Base-by-base conservation (phyloP, 1,284 basidiomycete species). In the Microbotryum lychnidis-dioicae region DNA sequence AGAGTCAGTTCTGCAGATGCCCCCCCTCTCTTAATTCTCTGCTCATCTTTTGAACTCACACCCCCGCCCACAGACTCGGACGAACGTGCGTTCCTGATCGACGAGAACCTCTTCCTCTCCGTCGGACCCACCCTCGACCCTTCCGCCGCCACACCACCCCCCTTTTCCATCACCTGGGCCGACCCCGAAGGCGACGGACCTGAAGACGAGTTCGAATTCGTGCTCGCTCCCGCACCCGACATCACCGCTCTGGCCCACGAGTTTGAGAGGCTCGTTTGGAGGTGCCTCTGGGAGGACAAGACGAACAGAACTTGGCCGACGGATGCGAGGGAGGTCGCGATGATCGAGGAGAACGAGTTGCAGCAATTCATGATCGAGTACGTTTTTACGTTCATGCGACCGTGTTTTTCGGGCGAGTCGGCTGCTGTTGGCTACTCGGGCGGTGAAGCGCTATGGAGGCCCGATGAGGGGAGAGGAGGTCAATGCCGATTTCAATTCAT, bases 11-110 rank as follows among this genome's bases (percentile, higher is more conserved):
- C 6, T 46, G 27, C 49, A n/a, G 7, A 3, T 29, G n/a, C 45
- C 45, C 20, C 51, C 23, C 23, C 23, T 25, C 3, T 25, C 3
- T 25, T 4, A 2, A 25, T 25, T 49, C 6, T 33, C 27, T n/a
- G 16, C n/a, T 20, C 25, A 20, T 31, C n/a, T n/a, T n/a, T 21
- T 14, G 4, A 16, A 1, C 25, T 31, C n/a, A 20, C 21, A 3
- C 45, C 8, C 33, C 33, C 9, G 27, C 27, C 6, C 10, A 16
- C 51, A 67, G 66, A 65, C 54, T 53, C 57, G 29, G 90, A 91
- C 74, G 94, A 98, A 75, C 82, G 88, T 64, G 85, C 87, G 1
- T 97, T 96, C 76, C 81, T 97, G 18, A 87, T 98, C 71, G 87
- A 91, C 71, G 84, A 91, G 71, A 86, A 87, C 63, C 84, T 97